Percentiles rank a stretch among this genome's conserved stretches.
These are phyloP conservation scores for Coniophora puteana DNA, from an alignment of 1,284 basidiomycete genomes.

Conservation along the genomic window DNA sequence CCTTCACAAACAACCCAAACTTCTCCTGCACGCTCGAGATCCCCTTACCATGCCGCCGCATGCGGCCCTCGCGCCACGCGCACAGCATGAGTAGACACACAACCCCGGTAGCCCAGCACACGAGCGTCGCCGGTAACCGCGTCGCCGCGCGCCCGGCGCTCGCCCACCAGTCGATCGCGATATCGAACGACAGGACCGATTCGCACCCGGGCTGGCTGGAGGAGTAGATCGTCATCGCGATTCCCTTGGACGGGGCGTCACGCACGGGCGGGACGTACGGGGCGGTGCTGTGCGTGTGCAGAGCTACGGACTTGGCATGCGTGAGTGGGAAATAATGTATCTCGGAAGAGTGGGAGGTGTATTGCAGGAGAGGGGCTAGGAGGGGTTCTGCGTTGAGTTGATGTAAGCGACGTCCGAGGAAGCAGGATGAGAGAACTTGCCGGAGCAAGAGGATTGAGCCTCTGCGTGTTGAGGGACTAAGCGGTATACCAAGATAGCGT, in stretches of 20 bases:
- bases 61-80: constrained; percentile 41
- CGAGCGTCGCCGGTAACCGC: constrained; percentile 68
- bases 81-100: constrained; percentile 52
- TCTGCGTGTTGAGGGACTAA: constrained; percentile 29
- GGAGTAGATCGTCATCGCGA: constrained; percentile 57
- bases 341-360: constrained; percentile 57
- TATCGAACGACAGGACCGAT: constrained; percentile 36
- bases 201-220: constrained; percentile 48
- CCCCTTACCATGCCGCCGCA: too few species aligned
- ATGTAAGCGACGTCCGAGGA: constrained; percentile 7
- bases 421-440: constrained; percentile 9
- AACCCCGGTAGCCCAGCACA: constrained; percentile 71
- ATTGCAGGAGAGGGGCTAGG: constrained; percentile 54
- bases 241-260: constrained; percentile 29
- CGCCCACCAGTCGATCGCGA: constrained; percentile 66
- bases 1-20: constrained; percentile 38
- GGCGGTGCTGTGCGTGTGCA: constrained; percentile 71
- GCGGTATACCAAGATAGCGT: constrained; percentile 62
- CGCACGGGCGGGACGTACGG: constrained; percentile 49
- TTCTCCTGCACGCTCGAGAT: constrained; percentile 47
- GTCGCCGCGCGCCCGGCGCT: constrained; percentile 65
- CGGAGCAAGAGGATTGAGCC: constrained; percentile 17
- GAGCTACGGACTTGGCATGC: constrained; percentile 38
- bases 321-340: constrained; percentile 64
- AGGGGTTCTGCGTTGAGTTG: constrained; percentile 35